Base-by-base conservation (phyloP, 805 yeast species). In the Saccharomycopsis malanga region DNA sequence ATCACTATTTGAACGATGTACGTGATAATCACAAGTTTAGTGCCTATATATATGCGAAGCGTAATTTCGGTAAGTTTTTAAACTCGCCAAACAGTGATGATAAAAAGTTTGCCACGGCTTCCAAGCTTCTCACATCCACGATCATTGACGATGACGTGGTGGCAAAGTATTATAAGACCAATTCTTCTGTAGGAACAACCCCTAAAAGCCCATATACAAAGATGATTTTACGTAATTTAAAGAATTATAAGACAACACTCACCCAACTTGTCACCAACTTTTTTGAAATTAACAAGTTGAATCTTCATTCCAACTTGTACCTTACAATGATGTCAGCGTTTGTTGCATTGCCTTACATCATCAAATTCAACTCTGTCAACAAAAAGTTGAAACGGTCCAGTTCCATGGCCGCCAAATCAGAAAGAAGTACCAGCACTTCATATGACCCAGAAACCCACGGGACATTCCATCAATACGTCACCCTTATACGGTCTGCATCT, bases 281-380 rank as follows among this genome's bases (percentile, higher is more conserved):
- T 21, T 46, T 53, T 25, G 14, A 29, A 32, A 34, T 50, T 17
- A 39, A 50, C 25, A 25, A 41, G n/a, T 21, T 50, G 9, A 22
- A 38, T 21, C 4, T n/a, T 7, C 21, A 47, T 21, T 44, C 49
- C 3, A 47, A 42, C 27, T 25, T 47, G 12, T 47, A 34, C 25
- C 36, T n/a, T 5, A 38, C 39, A 3, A 22, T 50, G 10, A 43
- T 39, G 34, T 34, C 48, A 15, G 32, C 54, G 4, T 44, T 15
- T 36, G 21, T 40, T 20, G 30, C 54, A 3, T 29, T 50, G 14
- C 54, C 54, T 9, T 41, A 15, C 2, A 38, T 50, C 7, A 24
- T 50, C 17, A 50, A 50, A 30, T 50, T 48, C 42, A 50, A 50
- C 41, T 14, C 32, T n/a, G 40, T 50, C 22, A 43, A 50, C 40